Base-by-base conservation (phyloP, 306 rosid genomes). In the Prunus davidiana region DNA sequence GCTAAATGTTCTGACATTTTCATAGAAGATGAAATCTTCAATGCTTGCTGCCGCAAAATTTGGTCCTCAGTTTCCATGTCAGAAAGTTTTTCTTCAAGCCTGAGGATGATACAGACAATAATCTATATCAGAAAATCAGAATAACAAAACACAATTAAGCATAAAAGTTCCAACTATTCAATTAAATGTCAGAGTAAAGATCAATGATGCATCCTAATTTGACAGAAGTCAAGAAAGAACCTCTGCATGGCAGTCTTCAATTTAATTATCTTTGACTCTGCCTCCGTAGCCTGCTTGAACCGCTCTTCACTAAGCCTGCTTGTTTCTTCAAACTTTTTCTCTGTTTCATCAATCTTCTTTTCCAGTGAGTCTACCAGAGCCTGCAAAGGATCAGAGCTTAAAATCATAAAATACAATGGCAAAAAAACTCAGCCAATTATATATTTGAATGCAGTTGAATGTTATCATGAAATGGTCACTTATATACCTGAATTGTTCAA, bases 11-110 rank as follows among this genome's bases (percentile, higher is more conserved):
- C 96, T 5, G 91, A 86, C 91, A 83, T 88, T 84, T 80, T 86
- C 74, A 34, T 85, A 20, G 96, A 84, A 72, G 96, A 56, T 74
- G 97, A 91, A 67, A 72, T 83, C 78, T 68, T 71, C 71, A 92
- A 77, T 63, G 97, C 46, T 78, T 95, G 92, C 83, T 90, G 89
- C 75, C 93, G 88, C 67, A 90, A 81, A 74, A 92, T 75, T 76
- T 76, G 97, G 81, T 91, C 96, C 89, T 90, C 96, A 8, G 91
- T 79, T 87, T 92, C 96, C 88, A 89, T 81, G 86, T 95, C 93
- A 66, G 93, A 88, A 15, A 90, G 69, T 82, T 89, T 92, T 87
- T 95, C 99, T 85, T 90, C 92, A 60, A 95, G 90, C 85, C 99
- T 95, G 84, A n/a, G 51, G 65, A 80, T 11, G 76, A 78, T 22